Conservation (phyloP, 2,329 filamentous ascomycete species). For the Capronia epimyces region DNA sequence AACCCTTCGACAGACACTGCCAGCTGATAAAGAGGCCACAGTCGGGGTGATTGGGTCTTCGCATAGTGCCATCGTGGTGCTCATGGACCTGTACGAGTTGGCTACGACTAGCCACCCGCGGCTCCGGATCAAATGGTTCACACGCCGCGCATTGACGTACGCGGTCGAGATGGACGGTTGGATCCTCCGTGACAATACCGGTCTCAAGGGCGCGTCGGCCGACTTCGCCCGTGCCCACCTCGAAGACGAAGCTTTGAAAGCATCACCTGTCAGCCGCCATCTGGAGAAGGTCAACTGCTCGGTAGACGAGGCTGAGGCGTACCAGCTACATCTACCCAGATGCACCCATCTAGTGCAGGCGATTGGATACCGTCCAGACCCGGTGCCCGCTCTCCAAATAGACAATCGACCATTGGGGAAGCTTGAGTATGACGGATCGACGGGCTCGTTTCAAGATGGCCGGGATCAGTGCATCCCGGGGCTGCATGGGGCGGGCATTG, state of each 20-base stretch:
- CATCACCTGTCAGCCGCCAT: slow-evolving; percentile 44
- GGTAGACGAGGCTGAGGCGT: slow-evolving; percentile 39
- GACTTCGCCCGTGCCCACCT: slow-evolving; percentile 56
- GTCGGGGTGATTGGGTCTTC: slow-evolving; percentile 58
- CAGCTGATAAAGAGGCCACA: slow-evolving; percentile 35
- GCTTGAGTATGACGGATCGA: slow-evolving; percentile 35
- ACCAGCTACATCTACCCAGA: slow-evolving; percentile 47
- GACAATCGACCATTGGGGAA: slow-evolving; percentile 31
- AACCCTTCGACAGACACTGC: slow-evolving; percentile 40
- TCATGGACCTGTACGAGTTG: slow-evolving; percentile 56
- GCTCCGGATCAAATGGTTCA: slow-evolving; percentile 58
- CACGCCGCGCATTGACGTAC: slow-evolving; percentile 55
- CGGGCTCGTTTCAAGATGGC: slow-evolving; percentile 46
- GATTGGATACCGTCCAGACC: slow-evolving; percentile 52
- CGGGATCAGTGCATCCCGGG: slow-evolving; percentile 44
- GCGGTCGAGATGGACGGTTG: slow-evolving; percentile 56
- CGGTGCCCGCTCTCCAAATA: slow-evolving; percentile 45
- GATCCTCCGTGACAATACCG: slow-evolving; percentile 61
- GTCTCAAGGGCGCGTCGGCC: slow-evolving; percentile 58
- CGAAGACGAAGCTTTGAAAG: slow-evolving; percentile 47
- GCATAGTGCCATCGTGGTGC: slow-evolving; percentile 58
- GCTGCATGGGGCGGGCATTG: slow-evolving; percentile 58
- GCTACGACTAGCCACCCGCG: slow-evolving; percentile 48
- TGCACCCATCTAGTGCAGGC: slow-evolving; percentile 55
- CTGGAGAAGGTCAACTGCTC: slow-evolving; percentile 46